A percentile compares a stretch with the other conserved stretches of the same genome.
Conservation (phyloP, 176 grass and related monocot genomes). For the Bromus sterilis region DNA sequence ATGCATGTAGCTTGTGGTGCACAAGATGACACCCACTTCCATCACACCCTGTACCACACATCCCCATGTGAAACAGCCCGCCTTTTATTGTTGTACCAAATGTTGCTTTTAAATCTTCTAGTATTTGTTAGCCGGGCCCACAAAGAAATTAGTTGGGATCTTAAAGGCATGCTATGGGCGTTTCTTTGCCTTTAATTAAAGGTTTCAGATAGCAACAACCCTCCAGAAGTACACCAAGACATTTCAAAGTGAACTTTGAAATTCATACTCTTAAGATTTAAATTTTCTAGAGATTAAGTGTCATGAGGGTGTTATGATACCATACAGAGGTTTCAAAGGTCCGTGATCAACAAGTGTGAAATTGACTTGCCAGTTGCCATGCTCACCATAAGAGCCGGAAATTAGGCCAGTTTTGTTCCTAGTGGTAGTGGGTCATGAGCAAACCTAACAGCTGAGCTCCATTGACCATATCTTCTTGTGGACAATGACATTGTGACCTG, state of each 20-base stretch:
- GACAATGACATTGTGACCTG: conserved; percentile 11
- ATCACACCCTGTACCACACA: neutral
- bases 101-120: neutral
- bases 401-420: conserved; percentile 5
- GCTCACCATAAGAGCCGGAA: neutral
- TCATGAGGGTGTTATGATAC: neutral
- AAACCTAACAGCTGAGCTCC: neutral
- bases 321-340: neutral
- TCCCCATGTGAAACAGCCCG: conserved; percentile 6
- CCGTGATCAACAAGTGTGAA: neutral
- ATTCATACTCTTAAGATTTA: neutral
- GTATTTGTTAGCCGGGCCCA: neutral
- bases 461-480: conserved; percentile 2
- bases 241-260: neutral
- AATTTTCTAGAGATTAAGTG: neutral
- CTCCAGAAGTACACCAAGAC: neutral
- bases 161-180: neutral
- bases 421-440: neutral
- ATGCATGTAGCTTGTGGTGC: conserved; percentile 20
- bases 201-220: neutral
- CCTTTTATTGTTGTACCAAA: conserved; percentile 26
- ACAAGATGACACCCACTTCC: neutral
- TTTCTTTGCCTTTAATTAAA: neutral
- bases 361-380: neutral
- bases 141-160: conserved; percentile 5